Base-by-base conservation (phyloP, 2,329 filamentous ascomycete species). In the Pestalotiopsis sp. region DNA sequence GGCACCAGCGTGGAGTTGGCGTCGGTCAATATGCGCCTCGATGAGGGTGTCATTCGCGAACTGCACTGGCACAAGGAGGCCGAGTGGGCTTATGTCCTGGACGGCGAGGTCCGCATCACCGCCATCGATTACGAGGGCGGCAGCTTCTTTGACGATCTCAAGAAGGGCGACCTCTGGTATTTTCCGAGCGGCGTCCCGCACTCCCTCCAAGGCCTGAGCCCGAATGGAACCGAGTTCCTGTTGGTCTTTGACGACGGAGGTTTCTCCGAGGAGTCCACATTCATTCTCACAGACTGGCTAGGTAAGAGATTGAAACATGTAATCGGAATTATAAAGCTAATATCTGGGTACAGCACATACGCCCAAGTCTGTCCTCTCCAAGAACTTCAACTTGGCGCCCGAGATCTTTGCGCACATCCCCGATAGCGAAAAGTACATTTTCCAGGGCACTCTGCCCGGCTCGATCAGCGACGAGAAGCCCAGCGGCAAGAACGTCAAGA, bases 31-130 rank as follows among this genome's bases (percentile, higher is more conserved):
- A 94, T 94, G 92, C 87, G 91, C 11, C 86, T 94, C 2, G 91
- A 90, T 52, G 81, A 88, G 70, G 91, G 91, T 44, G 91, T 90
- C 39, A 92, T 92, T 72, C 89, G 92, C 35, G 92, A 94, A 77
- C 83, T 94, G 9, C 92, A 94, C 75, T 94, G 92, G 92, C 92
- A 94, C 82, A 92, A 92, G 73, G 90, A 93, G 76, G 91, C 90
- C 48, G 92, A 94, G 75, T 94, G 92, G 91, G 90, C 90, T 0
- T 93, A 91, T 70, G 89, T 94, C 2, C 85, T 94, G 0, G 87
- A 91, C 67, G 92, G 92, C 64, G 84, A 86, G 68, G 90, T 92
- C 22, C 88, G 92, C 65, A 86, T 94, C 64, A 93, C 91, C 0
- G 91, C 89, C 0, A 84, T 94, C 20, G 91, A 94, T 78, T 88